phyloP scores from a whole-genome alignment of 2,329 filamentous ascomycete species.

The Clarireedia homoeocarpa region DNA sequence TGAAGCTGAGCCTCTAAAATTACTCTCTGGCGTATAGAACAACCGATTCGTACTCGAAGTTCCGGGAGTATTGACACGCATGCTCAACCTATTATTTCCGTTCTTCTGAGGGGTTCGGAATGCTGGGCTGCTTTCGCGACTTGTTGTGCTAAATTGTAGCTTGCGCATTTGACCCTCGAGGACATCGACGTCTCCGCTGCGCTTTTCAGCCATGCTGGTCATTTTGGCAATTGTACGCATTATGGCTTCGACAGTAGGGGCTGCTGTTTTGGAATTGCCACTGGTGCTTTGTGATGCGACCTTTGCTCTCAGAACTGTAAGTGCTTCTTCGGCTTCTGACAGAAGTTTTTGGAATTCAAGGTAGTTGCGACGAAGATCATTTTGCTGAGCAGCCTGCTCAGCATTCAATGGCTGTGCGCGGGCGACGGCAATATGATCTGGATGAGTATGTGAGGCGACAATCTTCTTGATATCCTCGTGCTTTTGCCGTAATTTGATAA shows the following conservation, averaged over 20 bases:
- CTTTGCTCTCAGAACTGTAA: conserved; percentile 72
- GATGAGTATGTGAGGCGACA: conserved; percentile 62
- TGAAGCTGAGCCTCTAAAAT: conserved; percentile 15
- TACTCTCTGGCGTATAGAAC: conserved; percentile 27
- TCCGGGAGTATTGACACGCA: conserved; percentile 15
- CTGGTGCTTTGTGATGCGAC: conserved; percentile 52
- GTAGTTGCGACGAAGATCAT: conserved; percentile 71
- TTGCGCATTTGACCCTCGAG: conserved; percentile 81
- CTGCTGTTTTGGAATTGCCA: conserved; percentile 38
- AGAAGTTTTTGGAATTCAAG: conserved; percentile 67
- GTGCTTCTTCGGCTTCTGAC: conserved; percentile 68
- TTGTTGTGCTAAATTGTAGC: conserved; percentile 43
- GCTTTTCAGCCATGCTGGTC: conserved; percentile 86
- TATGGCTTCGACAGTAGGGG: conserved; percentile 83
- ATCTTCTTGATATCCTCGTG: conserved; percentile 71
- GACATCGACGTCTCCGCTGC: conserved; percentile 83
- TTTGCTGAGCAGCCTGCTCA: conserved; percentile 77
- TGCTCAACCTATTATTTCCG: conserved; percentile 18
- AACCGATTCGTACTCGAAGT: conserved; percentile 23
- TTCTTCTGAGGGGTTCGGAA: conserved; percentile 29
- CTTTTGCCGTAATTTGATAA: conserved; percentile 64
- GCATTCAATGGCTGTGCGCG: conserved; percentile 69
- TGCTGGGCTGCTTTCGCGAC: conserved; percentile 39
- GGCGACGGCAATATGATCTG: conserved; percentile 55
- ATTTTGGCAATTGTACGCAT: conserved; percentile 87